These are phyloP conservation scores for Panicum miliaceum DNA, from an alignment of 176 grass and related monocot genomes.

Conservation along the genomic window DNA sequence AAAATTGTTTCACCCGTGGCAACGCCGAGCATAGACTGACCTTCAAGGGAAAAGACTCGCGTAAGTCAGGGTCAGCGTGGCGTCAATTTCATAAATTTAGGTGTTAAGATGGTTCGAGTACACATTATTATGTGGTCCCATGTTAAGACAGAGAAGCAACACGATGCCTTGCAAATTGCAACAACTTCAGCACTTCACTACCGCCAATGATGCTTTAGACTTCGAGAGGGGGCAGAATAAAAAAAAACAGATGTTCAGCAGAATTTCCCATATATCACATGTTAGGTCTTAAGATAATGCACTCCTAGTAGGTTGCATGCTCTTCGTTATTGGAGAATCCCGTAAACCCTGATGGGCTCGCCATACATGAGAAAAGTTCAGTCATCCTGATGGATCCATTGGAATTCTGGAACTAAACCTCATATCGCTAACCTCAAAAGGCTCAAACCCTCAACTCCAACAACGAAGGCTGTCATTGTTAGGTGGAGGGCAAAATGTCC, in stretches of 20 bases:
- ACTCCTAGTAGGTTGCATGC: neutral
- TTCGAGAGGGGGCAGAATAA: neutral
- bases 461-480: neutral
- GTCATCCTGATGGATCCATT: neutral
- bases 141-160: neutral
- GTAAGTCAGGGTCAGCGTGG: neutral
- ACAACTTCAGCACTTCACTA: too few relatives aligned
- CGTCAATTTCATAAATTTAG: neutral
- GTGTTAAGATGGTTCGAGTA: neutral
- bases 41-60: too few relatives aligned
- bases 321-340: neutral
- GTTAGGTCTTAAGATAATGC: neutral
- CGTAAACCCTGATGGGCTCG: neutral
- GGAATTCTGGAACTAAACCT: neutral
- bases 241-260: slow-evolving; percentile 4
- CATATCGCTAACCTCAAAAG: neutral
- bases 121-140: neutral
- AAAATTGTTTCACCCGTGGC: too few relatives aligned
- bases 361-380: neutral
- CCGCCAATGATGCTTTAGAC: neutral
- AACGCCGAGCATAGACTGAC: too few relatives aligned
- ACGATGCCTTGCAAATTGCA: neutral
- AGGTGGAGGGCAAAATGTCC: neutral
- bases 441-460: neutral
- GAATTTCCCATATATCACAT: neutral